Evolutionary conservation across 2,329 filamentous ascomycete species (phyloP), one percentile per base, ranked within the genome.

Genomic region (Aspergillus alliaceus): DNA sequence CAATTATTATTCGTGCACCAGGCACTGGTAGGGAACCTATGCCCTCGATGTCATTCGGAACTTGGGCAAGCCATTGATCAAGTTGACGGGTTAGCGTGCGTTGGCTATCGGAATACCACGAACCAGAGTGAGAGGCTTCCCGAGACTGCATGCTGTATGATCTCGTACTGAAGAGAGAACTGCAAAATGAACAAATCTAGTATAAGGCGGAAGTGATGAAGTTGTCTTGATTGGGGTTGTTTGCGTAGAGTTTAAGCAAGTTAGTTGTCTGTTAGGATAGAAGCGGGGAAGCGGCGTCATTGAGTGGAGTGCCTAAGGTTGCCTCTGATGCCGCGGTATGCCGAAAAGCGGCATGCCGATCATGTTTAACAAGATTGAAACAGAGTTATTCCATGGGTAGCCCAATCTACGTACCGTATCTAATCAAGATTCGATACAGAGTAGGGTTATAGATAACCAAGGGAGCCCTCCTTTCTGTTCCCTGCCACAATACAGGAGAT

Each of bases 1-100:
- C 92, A 72, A 99, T 97, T 55, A 99, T 88, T 14, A 95, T 82
- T 73, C 91, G 85, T 5, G 93, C 93, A 31, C 87, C 86, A 1
- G 86, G 73, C 1, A 93, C 79, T 3, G 93, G 95, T 57, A 96
- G 68, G 5, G 77, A 72, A 14, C 84, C 84, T 57, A 87, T 79
- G 44, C 83, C 86, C 31, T 88, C 80, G 39, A 95, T 77, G 1
- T 82, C 81, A 49, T 80, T 73, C 2, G 90, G 89, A 7, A 96
- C 93, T 35, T 83, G 78, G 35, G 77, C 79, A n/a, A 98, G 82
- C 82, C 86, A 96, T 50, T 76, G 74, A 56, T 95, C 86, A 5
- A 99, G 87, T 76, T 96, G 82, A 6, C 71, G 67, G 3, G 83
- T 83, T 51, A 98, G 84, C n/a, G 75, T 74, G 2, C 73, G 70